Conservation (phyloP, 2,329 filamentous ascomycete species). For the Neofusicoccum parvum region DNA sequence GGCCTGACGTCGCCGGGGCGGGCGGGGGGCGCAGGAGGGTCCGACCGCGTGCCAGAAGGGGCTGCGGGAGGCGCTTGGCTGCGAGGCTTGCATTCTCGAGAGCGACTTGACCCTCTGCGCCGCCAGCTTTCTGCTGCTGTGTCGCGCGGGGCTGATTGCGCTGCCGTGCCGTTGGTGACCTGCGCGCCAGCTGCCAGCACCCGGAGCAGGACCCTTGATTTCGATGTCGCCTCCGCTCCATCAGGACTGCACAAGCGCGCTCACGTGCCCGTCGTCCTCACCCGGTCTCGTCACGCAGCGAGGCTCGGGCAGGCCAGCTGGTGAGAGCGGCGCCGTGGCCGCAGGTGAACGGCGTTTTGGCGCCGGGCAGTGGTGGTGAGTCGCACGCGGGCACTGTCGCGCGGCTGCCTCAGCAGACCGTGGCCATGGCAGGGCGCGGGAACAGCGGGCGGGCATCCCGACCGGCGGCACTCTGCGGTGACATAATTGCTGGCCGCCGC, state of each 20-base stretch:
- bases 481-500: conserved; percentile 5
- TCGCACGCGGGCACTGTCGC: not conserved
- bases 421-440: not conserved
- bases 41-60: conserved; percentile 10
- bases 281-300: no score
- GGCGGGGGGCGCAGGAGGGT: not conserved
- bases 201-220: not conserved
- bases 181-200: not conserved
- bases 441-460: not conserved
- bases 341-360: no score
- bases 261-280: no score
- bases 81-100: conserved; percentile 12
- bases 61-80: not conserved
- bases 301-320: no score
- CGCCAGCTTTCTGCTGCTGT: conserved; percentile 14
- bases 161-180: not conserved
- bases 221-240: not conserved
- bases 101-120: conserved; percentile 2
- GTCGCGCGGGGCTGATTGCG: conserved; percentile 10
- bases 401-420: not conserved
- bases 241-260: not conserved
- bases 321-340: no score
- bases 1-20: not conserved
- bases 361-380: no score
- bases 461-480: not conserved